Conservation (phyloP, 192 early-diverging fungal species). For the Linnemannia zychae region DNA sequence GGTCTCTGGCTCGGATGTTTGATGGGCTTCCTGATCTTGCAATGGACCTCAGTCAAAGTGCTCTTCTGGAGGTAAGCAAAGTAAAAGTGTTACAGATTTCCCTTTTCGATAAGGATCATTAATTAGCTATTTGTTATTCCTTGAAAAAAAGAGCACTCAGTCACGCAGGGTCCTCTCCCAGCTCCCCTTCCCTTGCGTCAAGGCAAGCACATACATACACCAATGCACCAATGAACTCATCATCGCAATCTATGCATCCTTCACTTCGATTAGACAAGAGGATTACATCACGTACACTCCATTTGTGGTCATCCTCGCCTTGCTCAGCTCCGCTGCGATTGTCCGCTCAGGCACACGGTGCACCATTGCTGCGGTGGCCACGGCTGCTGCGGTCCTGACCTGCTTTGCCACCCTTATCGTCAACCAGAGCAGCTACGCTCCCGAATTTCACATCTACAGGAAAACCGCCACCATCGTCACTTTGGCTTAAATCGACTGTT, state of each 20-base stretch:
- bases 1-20: constrained; percentile 48
- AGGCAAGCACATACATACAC: neutral
- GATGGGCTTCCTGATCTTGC: constrained; percentile 34
- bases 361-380: constrained; percentile 43
- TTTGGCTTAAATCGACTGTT: neutral
- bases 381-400: constrained; percentile 40
- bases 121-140: neutral
- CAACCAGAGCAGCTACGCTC: constrained; percentile 27
- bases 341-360: constrained; percentile 48
- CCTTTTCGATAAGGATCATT: neutral
- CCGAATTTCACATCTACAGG: constrained; percentile 28
- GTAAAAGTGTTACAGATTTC: neutral
- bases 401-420: constrained; percentile 48
- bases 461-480: neutral
- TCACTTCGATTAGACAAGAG: neutral
- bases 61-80: constrained; percentile 26
- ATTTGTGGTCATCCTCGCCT: constrained; percentile 13
- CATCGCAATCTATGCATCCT: neutral
- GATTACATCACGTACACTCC: constrained; percentile 19
- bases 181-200: neutral
- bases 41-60: constrained; percentile 36
- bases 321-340: constrained; percentile 24
- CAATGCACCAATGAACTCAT: constrained; percentile 3
- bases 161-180: neutral
- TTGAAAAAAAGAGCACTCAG: neutral